Base-by-base conservation (phyloP, 352 stramenopile genomes). In the Globisporangium sylvaticum region DNA sequence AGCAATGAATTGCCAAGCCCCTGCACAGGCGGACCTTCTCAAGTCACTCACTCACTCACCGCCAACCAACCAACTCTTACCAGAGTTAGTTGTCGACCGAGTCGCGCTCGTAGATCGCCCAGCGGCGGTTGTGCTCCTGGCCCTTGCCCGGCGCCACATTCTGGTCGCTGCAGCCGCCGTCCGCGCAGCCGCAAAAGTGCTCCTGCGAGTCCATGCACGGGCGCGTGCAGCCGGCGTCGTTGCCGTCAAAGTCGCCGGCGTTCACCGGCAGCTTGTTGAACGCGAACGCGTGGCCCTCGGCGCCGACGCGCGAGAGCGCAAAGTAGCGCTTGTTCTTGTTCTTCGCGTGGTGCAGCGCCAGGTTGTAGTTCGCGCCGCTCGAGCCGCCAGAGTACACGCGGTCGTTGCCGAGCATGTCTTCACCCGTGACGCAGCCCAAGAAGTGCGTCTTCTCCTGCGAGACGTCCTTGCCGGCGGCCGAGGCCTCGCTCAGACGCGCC, bases 41-140 rank as follows among this genome's bases (percentile, higher is more conserved):
- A 22, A 57, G 22, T 25, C 48, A 57, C 27, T 37, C 9, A 56
- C n/a, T 50, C 56, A 44, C 37, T 50, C 29, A 29, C 18, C 44
- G 22, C 56, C 25, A 20, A 8, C 29, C 25, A 32, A 8, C 6
- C 34, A 37, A 22, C 37, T 37, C 31, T 37, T 44, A 15, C 12
- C 3, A 22, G 24, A 27, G 15, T 25, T 50, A 52, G 25, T 75
- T 76, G 55, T 70, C 67, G 56, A 62, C 68, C 27, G 80, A 46
- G 65, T 71, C 78, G 57, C 87, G 87, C 71, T 95, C 87, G 78
- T 96, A 97, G 69, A 97, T 80, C 64, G 88, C 88, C 90, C 90
- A 97, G 59, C 90, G 88, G 61, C 90, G 90, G 77, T 95, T 96
- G 78, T 95, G 88, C 72, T 96, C 86, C 71, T 97, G 85, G 55